phyloP scores from a whole-genome alignment of 148 eudicot species.

The Cornus florida region DNA sequence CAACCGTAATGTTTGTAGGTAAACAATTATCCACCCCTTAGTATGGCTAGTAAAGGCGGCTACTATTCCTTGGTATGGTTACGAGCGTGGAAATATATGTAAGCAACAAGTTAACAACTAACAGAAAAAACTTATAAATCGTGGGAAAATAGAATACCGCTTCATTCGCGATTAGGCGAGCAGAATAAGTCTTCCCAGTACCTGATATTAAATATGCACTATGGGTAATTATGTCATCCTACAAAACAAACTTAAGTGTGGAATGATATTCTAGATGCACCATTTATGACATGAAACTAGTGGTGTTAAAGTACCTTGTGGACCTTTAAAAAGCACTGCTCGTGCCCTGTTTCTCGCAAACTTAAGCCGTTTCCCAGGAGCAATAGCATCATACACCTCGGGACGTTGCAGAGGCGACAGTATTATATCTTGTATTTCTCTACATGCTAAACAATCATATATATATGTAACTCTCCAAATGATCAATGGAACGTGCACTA shows the following conservation, averaged over 20 bases:
- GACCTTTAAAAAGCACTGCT: conserved; percentile 96
- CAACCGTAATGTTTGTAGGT: no score
- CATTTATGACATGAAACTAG: neutral
- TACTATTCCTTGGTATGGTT: no score
- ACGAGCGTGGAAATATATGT: no score
- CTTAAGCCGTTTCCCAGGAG: conserved; percentile 86
- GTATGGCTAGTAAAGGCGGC: no score
- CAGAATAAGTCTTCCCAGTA: conserved; percentile 98
- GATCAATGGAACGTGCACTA: no score
- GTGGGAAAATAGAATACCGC: conserved; percentile 49
- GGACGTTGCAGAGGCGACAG: conserved; percentile 85
- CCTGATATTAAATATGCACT: conserved; percentile 50
- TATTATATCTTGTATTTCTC: conserved; percentile 87
- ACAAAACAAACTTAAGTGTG: neutral
- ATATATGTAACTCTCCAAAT: neutral
- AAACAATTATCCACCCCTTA: no score
- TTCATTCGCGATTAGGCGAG: conserved; percentile 92
- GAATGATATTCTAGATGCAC: neutral
- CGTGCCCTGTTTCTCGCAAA: conserved; percentile 95
- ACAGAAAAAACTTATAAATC: no score
- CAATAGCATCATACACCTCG: conserved; percentile 94
- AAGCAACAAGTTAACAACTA: no score
- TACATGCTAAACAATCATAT: conserved; percentile 14
- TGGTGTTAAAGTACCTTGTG: conserved; percentile 76
- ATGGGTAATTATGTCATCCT: conserved; percentile 8